Conservation (phyloP, 495 filamentous ascomycete species). For the Penicillium bovifimosum region DNA sequence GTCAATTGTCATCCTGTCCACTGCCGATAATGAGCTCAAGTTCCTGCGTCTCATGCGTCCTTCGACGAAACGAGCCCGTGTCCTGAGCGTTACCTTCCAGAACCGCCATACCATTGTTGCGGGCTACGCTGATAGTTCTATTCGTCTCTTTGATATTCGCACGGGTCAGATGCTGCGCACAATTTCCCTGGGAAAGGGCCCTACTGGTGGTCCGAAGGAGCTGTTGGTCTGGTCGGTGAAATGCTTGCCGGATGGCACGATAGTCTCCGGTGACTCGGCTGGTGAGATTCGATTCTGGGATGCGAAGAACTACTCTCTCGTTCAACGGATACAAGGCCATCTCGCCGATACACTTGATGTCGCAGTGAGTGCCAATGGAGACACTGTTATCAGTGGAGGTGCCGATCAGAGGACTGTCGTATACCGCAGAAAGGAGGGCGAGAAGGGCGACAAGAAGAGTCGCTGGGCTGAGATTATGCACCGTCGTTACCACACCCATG, state of each 20-base stretch:
- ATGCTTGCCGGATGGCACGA: constrained; percentile 75
- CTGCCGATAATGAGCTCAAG: constrained; percentile 69
- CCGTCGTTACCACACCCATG: constrained; percentile 77
- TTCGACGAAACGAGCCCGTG: constrained; percentile 73
- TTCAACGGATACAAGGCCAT: constrained; percentile 79
- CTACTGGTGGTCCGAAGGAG: constrained; percentile 69
- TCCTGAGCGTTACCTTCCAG: constrained; percentile 86
- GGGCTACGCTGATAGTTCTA: constrained; percentile 87
- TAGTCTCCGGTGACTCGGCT: constrained; percentile 91
- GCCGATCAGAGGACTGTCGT: constrained; percentile 83
- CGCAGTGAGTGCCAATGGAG: constrained; percentile 70
- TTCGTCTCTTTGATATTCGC: constrained; percentile 82
- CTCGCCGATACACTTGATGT: constrained; percentile 87
- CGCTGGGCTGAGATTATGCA: constrained; percentile 85
- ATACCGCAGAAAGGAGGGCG: constrained; percentile 56
- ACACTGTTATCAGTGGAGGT: constrained; percentile 81
- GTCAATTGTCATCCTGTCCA: constrained; percentile 77
- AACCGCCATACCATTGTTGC: constrained; percentile 75
- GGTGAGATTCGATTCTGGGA: constrained; percentile 93
- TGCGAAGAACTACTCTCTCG: constrained; percentile 79
- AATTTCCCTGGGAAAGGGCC: constrained; percentile 78
- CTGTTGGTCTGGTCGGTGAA: constrained; percentile 91
- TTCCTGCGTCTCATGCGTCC: constrained; percentile 67
- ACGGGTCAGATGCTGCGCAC: constrained; percentile 66
- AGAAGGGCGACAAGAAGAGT: constrained; percentile 49